Evolutionary conservation across 257 asterid genomes (phyloP), one percentile per base, ranked within the genome.

Genomic region (Rehmannia glutinosa): DNA sequence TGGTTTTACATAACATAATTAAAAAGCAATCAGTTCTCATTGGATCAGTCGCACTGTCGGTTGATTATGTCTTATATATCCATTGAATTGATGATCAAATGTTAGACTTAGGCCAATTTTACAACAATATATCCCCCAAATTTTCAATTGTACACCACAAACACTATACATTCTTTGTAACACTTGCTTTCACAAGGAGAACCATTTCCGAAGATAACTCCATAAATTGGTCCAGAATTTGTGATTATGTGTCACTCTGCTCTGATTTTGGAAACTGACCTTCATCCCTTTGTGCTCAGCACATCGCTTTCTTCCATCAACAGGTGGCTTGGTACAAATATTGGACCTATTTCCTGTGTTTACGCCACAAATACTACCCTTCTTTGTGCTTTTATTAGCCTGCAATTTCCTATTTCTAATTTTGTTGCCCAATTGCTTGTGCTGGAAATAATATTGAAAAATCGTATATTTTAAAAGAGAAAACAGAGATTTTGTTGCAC

Each of bases 241-340:
- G 11, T 38, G 43, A 2, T 38, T 10, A 38, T 2, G n/a, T n/a
- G n/a, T n/a, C n/a, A 6, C 1, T 13, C 2, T 38, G n/a, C n/a
- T 38, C 6, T 2, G 11, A 35, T 2, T 46, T 19, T 35, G 38
- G 45, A 70, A 77, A 69, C 77, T 82, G 68, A 75, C 64, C 68
- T 74, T 82, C 91, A 75, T 80, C 54, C 86, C 91, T 75, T 78
- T 85, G 58, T 85, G 88, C 36, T 80, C 80, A 27, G 66, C 39
- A 49, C 91, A 85, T 50, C 86, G 75, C 66, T 80, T 85, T 38
- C 78, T 82, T 54, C 88, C 86, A 68, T 61, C 49, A 24, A 64
- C 71, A 24, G 88, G 80, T 25, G 84, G 62, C 57, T 68, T 73
- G 13, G 43, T 78, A 59, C 88, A 84, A 38, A 80, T 33, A n/a